Evolutionary conservation across 2,329 filamentous ascomycete genomes (phyloP), one percentile per base, ranked within the genome.

Genomic region (Fusarium zealandicum): DNA sequence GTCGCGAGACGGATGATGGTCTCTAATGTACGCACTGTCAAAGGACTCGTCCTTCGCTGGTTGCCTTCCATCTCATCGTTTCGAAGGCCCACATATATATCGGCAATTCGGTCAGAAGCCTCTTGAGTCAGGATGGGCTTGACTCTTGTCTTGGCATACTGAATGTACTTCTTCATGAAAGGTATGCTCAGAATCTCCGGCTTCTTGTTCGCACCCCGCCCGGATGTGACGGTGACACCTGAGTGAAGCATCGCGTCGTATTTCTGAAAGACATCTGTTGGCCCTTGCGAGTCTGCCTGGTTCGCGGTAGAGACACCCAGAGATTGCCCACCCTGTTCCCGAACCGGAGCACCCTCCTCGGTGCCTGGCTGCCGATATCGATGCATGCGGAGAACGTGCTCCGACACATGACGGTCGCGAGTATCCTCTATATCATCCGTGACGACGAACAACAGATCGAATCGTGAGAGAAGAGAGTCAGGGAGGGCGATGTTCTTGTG

Each of bases 81-180:
- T 63, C 95, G 87, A 16, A 99, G 82, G 9, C 90, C 90, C 30
- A 96, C 95, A 72, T 98, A 99, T 13, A 93, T 90, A 27, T 91
- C 85, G 31, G 93, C 88, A 69, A 99, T 96, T 60, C 96, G 90
- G 65, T 97, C 92, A 10, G 92, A 91, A 6, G 95, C 93, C 37
- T 92, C 92, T 70, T 95, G 92, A 0, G 93, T 96, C 57, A 99
- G 79, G 33, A 96, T 80, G 0, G 95, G 95, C 82, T 92, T 96
- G 69, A 96, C 84, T 70, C 95, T 82, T 30, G 85, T 90, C 79
- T 99, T 99, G 61, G 95, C 92, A 73, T 99, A 99, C 72, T 99
- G 95, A 38, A 99, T 96, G 74, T 97, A 99, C 77, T 99, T 99
- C 79, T 99, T 99, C 80, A 99, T 92, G 76, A 99, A 99, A 0